Evolutionary conservation across 2,329 filamentous ascomycete genomes (phyloP).

Genomic region (Aureobasidium sp.): DNA sequence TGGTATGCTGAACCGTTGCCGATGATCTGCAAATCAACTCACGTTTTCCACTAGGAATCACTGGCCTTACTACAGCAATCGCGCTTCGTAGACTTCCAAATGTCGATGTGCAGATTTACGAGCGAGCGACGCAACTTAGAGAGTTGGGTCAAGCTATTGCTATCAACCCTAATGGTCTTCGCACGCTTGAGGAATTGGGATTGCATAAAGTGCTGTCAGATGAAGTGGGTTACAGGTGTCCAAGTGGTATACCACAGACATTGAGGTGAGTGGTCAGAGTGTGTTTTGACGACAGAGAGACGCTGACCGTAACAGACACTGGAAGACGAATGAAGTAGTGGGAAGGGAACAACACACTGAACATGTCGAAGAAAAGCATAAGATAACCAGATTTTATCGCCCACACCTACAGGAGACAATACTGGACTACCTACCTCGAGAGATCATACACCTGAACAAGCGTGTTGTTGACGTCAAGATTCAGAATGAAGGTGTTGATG

Average conservation of each 20-base stretch:
- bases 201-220: slow-evolving; percentile 26
- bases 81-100: slow-evolving; percentile 23
- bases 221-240: slow-evolving; percentile 27
- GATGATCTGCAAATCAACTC: background rate
- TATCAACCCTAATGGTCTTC: slow-evolving; percentile 31
- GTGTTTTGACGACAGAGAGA: background rate
- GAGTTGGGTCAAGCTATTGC: slow-evolving; percentile 33
- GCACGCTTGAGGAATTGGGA: slow-evolving; percentile 28
- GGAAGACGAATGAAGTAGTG: slow-evolving; percentile 31
- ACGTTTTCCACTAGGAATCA: slow-evolving; percentile 24
- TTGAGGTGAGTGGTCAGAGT: slow-evolving; percentile 21
- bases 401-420: slow-evolving; percentile 29
- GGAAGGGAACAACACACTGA: slow-evolving; percentile 25
- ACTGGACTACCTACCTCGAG: slow-evolving; percentile 23
- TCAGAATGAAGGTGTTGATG: slow-evolving; percentile 16
- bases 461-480: slow-evolving; percentile 17
- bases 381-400: slow-evolving; percentile 29
- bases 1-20: background rate
- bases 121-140: slow-evolving; percentile 26
- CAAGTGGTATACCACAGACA: slow-evolving; percentile 26
- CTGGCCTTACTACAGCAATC: slow-evolving; percentile 31
- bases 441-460: slow-evolving; percentile 26
- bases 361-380: slow-evolving; percentile 25
- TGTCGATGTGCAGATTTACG: slow-evolving; percentile 29
- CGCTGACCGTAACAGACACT: slow-evolving; percentile 19